Evolutionary conservation across 352 stramenopile species (phyloP).

Genomic region (Halophytophthora polymorphica): DNA sequence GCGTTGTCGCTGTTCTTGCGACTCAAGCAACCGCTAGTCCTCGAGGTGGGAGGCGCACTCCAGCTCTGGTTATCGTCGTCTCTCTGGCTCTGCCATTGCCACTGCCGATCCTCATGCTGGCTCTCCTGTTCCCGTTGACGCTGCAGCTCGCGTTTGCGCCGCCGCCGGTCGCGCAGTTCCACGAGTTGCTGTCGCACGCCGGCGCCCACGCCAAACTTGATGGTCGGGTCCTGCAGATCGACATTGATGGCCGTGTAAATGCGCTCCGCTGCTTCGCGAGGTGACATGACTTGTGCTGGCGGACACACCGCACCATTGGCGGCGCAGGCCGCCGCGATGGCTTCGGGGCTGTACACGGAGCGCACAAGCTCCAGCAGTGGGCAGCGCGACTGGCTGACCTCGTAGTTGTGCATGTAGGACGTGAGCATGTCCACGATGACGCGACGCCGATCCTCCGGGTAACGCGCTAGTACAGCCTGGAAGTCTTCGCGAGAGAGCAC

Average conservation of each 20-base stretch:
- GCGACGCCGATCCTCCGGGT: slow-evolving; percentile 26
- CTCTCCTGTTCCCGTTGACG: too few relatives aligned
- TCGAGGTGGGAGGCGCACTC: too few relatives aligned
- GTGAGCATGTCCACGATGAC: slow-evolving; percentile 31
- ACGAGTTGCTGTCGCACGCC: slow-evolving; percentile 21
- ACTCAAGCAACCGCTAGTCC: too few relatives aligned
- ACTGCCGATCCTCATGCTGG: neutral
- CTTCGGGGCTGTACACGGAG: slow-evolving; percentile 18
- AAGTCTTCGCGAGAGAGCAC: slow-evolving; percentile 38
- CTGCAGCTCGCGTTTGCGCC: neutral
- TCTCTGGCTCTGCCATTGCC: neutral
- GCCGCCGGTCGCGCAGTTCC: slow-evolving; percentile 18
- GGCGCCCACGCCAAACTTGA: slow-evolving; percentile 28
- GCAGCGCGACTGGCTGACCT: slow-evolving; percentile 13
- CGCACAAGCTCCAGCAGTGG: slow-evolving; percentile 27
- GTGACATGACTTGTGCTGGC: slow-evolving; percentile 8
- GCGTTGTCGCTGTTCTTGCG: too few relatives aligned
- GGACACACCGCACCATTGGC: slow-evolving; percentile 4
- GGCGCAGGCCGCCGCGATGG: slow-evolving; percentile 16
- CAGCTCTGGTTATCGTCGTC: neutral
- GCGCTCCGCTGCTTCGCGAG: slow-evolving; percentile 15
- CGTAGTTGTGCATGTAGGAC: slow-evolving; percentile 32
- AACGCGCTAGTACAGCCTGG: slow-evolving; percentile 31
- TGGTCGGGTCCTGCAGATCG: slow-evolving; percentile 14
- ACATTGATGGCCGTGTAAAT: slow-evolving; percentile 30